Evolutionary conservation across 345 rosid species (phyloP).

Genomic region (Eucalyptus marginata): DNA sequence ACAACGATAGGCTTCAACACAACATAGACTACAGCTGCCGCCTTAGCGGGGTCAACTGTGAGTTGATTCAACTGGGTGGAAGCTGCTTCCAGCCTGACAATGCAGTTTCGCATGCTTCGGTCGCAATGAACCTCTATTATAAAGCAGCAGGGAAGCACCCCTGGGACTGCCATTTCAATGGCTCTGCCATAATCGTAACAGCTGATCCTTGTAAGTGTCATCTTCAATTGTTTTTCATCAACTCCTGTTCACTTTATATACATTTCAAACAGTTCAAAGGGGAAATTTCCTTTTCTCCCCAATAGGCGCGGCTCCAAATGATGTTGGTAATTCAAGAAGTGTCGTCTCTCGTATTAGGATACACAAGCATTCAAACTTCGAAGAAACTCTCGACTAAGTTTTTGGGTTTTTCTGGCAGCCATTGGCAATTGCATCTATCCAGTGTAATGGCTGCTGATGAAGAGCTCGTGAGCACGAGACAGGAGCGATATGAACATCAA

Average conservation of each 20-base stretch:
- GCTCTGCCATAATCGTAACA: background rate
- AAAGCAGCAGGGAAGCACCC: background rate
- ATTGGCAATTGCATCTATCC: background rate
- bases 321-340: background rate
- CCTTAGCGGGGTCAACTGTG: background rate
- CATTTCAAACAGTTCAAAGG: background rate
- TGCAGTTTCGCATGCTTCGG: background rate
- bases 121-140: slow-evolving; percentile 1
- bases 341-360: background rate
- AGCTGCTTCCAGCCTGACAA: background rate
- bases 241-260: background rate
- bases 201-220: background rate
- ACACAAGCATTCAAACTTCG: background rate
- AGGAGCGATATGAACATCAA: background rate
- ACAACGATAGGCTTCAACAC: background rate
- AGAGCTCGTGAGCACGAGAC: background rate
- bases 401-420: background rate
- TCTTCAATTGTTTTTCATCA: background rate
- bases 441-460: background rate
- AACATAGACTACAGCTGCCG: background rate
- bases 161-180: background rate
- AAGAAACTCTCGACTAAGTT: background rate
- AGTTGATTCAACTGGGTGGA: background rate
- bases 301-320: background rate
- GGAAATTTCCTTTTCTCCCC: background rate